Evolutionary conservation across 2,329 filamentous ascomycete species (phyloP), one percentile per base, ranked within the genome.

Genomic region (Periconia digitata): DNA sequence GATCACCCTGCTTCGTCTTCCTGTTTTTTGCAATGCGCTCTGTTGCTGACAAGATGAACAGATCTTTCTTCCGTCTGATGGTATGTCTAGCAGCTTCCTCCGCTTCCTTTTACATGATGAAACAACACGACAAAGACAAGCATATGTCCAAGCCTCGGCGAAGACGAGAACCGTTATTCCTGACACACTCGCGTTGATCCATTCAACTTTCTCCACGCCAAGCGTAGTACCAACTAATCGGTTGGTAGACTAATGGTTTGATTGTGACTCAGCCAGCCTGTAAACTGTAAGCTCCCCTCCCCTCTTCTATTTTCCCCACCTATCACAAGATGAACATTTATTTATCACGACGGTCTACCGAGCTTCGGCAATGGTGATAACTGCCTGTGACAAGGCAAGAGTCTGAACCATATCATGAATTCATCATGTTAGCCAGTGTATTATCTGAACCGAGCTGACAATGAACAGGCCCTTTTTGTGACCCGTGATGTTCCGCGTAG

Each of bases 131-230:
- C 32, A 79, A 74, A 84, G 90, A 95, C 90, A 95, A 95, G 90
- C 90, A 95, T 95, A 95, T 95, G 90, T 95, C 90, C 81, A 86
- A 95, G 90, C 84, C 80, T 76, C 61, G 61, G 67, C 67, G 74
- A 79, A 69, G 80, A 83, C 70, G 69, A 72, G 55, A 67, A 58
- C 59, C 56, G 69, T 72, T 67, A 62, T 49, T 52, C 49, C 69
- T 72, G 70, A 72, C 55, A 47, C 44, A 47, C 53, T 44, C 21
- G 18, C 22, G 21, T 48, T 29, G 39, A 13, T 29, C 42, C 34
- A 8, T 18, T 35, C 21, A 79, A 13, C 34, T 29, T 6, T 37
- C 20, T 45, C 37, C 18, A 29, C 6, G n/a, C 49, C 36, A 40
- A 23, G 21, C 27, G 43, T 45, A 35, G 50, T 58, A 54, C 56